These are phyloP conservation scores for Kwoniella shandongensis DNA, from an alignment of 768 basidiomycete species.

Conservation along the genomic window DNA sequence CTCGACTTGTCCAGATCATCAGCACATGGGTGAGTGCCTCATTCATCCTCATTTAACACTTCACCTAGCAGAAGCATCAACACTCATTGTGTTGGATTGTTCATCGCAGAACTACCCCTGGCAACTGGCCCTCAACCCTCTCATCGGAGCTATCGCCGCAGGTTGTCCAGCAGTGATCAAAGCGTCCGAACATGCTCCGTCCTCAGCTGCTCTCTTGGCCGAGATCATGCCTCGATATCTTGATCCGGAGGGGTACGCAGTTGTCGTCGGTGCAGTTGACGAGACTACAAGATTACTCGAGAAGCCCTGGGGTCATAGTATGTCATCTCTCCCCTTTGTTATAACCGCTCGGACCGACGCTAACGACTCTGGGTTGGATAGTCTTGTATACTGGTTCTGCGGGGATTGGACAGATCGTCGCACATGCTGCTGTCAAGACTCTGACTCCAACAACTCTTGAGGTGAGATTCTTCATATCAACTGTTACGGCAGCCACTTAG, in stretches of 20 bases:
- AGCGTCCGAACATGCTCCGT: conserved; percentile 50
- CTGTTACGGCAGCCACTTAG: not conserved
- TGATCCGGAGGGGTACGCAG: conserved; percentile 45
- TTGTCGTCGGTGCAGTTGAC: conserved; percentile 45
- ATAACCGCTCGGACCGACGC: not conserved
- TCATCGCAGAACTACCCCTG: conserved; percentile 51
- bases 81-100: no score
- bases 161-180: conserved; percentile 53
- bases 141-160: conserved; percentile 52
- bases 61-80: no score
- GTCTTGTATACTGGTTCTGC: conserved; percentile 53
- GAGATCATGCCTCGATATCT: conserved; percentile 46
- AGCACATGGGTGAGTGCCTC: conserved; percentile 44
- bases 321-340: conserved; percentile 4
- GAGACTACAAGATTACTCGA: conserved; percentile 45
- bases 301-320: conserved; percentile 52
- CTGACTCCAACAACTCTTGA: conserved; percentile 52
- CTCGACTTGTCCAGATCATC: conserved; percentile 37
- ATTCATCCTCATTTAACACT: no score
- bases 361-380: conserved; percentile 4
- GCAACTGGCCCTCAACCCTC: conserved; percentile 44
- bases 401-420: conserved; percentile 48
- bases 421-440: conserved; percentile 50
- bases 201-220: conserved; percentile 41
- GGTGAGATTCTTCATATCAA: conserved; percentile 23